Evolutionary conservation across 2,329 filamentous ascomycete species (phyloP), one percentile per base, ranked within the genome.

Genomic region (Aspergillus sp.): DNA sequence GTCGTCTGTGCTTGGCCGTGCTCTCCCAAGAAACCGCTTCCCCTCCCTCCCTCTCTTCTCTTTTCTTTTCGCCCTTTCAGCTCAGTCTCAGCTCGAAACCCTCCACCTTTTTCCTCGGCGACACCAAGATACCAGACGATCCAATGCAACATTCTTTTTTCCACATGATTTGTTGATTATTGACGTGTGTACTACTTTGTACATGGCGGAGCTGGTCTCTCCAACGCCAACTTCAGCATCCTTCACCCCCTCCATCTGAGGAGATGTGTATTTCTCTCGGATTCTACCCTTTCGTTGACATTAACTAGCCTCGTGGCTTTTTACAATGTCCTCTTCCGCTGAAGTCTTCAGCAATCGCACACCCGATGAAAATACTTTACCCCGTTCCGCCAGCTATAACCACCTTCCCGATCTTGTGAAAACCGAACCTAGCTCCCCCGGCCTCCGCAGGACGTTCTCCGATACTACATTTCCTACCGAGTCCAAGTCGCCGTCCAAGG

Each of bases 311-410:
- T 44, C 39, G 47, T 46, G 19, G 19, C 19, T 19, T 19, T 19
- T 19, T 19, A 19, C 19, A 19, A 19, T 19, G 56, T 52, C 54
- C 48, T 53, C 55, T 42, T 51, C 53, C 27, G 40, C 52, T 38
- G 56, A 60, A 40, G 40, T 48, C 30, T 46, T 48, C 39, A 51
- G 42, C 34, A 54, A 60, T 44, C 45, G 44, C 27, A 52, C 47
- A 36, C 57, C 59, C 48, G 61, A 60, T 35, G 54, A 54, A 38
- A 47, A 48, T 39, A 42, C 54, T 33, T 51, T 82, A 28, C 72
- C 73, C 27, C 72, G 78, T 44, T 74, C 79, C 38, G 79, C 79
- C 29, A 82, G 79, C 54, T 82, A 78, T 61, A 78, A 75, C 37
- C 72, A 76, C 50, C 60, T 82, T n/a, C 70, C 75, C 4, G 62